Conservation (phyloP, 2,329 filamentous ascomycete genomes). For the Talaromyces atroroseus region DNA sequence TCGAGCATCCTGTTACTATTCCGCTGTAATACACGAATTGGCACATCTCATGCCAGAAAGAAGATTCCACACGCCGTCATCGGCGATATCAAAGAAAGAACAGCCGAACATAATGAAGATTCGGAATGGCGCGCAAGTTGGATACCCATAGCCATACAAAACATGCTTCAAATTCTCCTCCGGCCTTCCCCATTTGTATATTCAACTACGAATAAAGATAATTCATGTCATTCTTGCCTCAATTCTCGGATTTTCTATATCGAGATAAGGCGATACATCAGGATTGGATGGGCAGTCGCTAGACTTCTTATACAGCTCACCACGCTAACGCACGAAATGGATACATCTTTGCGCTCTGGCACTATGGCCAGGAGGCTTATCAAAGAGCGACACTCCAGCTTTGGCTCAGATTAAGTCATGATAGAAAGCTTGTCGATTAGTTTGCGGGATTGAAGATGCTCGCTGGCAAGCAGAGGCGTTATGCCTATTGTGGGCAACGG, state of each 20-base stretch:
- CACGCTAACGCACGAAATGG: constrained; percentile 1
- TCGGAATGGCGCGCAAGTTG: neutral
- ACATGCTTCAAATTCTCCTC: neutral
- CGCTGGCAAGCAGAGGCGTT: neutral
- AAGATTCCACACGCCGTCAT: neutral
- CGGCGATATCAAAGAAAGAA: neutral
- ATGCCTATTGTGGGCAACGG: neutral
- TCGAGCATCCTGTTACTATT: neutral
- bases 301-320: neutral
- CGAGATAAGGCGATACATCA: constrained; percentile 1
- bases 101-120: neutral
- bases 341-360: neutral
- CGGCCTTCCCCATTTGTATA: neutral
- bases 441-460: neutral
- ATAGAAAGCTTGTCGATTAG: neutral
- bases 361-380: neutral
- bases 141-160: neutral
- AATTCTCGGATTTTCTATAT: neutral
- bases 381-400: neutral
- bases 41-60: neutral
- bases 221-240: neutral
- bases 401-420: neutral
- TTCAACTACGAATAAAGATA: neutral
- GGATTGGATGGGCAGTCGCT: neutral
- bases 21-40: neutral